Base-by-base conservation (phyloP, 2,329 filamentous ascomycete species). In the Monascus ruber region DNA sequence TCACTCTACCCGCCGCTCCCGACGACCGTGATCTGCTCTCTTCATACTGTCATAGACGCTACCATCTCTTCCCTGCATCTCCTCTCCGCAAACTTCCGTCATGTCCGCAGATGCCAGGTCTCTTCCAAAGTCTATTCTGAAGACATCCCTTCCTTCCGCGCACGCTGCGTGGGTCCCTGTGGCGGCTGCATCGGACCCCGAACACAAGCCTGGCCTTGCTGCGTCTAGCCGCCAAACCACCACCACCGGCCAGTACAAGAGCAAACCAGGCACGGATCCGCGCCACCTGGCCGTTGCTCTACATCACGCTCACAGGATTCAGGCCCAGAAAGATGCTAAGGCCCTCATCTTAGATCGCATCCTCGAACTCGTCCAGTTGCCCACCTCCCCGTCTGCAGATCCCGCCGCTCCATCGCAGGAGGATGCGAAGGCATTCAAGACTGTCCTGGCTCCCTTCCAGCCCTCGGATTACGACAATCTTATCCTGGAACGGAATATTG, bases 391-490 rank as follows among this genome's bases (percentile, higher is more conserved):
- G 26, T 59, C 65, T 34, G 69, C 72, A 34, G 66, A 73, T 51
- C 65, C 75, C 26, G 65, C 65, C 11, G 58, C 64, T 2, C 76
- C 77, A 2, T 70, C 77, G 5, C 53, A 72, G 1, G 58, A 72
- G 27, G 86, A 94, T 56, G 72, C 72, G 1, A 58, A 64, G 31
- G 65, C 67, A 39, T 87, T 96, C 64, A 79, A 80, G 50, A 55
- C 68, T 3, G 73, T 77, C 29, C 66, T 96, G 24, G 66, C 73
- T 6, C 71, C 77, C 33, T 96, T 95, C 63, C 85, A 89, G 57
- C 85, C 88, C 1, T 73, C 75, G 38, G 89, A 98, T 66, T 94
- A 93, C 66, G 86, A 94, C 55, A 83, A 85, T 47, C 69, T 96
- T 36, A 79, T 95, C 43, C 75, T 83, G 47, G 91, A 98, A 68